Percentiles rank a stretch among this genome's conserved stretches.
Evolutionary conservation across 2,329 filamentous ascomycete genomes (phyloP).

Genomic region (Elsinoe fawcettii): DNA sequence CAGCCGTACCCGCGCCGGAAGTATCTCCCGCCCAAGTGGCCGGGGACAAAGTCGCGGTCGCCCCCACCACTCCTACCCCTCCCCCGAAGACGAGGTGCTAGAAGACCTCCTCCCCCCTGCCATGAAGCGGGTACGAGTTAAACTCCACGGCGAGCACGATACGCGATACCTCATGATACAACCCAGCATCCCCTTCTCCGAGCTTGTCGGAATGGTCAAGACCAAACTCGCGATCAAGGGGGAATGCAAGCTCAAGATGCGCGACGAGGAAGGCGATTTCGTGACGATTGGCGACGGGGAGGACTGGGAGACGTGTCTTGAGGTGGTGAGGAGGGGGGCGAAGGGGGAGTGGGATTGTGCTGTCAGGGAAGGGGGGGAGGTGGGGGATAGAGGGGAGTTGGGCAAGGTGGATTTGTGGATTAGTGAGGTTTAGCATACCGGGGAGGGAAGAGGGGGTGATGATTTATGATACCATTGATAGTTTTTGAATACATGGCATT

Average conservation of each 20-base stretch:
- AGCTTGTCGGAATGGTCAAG: slow-evolving; percentile 70
- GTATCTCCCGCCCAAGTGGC: neutral
- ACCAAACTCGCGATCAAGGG: slow-evolving; percentile 70
- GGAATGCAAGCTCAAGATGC: slow-evolving; percentile 81
- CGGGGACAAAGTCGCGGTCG: neutral
- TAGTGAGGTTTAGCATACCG: neutral
- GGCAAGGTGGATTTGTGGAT: slow-evolving; percentile 19
- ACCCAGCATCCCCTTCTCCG: slow-evolving; percentile 62
- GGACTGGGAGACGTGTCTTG: slow-evolving; percentile 82
- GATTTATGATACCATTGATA: slow-evolving; percentile 12
- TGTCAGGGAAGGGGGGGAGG: slow-evolving; percentile 52
- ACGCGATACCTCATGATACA: slow-evolving; percentile 87
- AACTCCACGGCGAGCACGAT: slow-evolving; percentile 78
- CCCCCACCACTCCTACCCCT: neutral
- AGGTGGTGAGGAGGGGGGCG: slow-evolving; percentile 47
- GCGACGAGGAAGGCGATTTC: slow-evolving; percentile 86
- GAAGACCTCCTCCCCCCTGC: neutral
- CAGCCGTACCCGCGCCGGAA: neutral
- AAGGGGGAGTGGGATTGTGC: slow-evolving; percentile 65
- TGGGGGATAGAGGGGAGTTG: slow-evolving; percentile 8
- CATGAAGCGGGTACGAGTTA: slow-evolving; percentile 59
- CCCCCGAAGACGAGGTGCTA: neutral
- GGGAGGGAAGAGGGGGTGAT: neutral
- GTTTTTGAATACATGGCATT: neutral
- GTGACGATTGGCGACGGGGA: slow-evolving; percentile 97